A percentile compares a stretch with the other conserved stretches of the same genome.
Evolutionary conservation across 2,329 filamentous ascomycete genomes (phyloP).

Genomic region (Penicillium sp.): DNA sequence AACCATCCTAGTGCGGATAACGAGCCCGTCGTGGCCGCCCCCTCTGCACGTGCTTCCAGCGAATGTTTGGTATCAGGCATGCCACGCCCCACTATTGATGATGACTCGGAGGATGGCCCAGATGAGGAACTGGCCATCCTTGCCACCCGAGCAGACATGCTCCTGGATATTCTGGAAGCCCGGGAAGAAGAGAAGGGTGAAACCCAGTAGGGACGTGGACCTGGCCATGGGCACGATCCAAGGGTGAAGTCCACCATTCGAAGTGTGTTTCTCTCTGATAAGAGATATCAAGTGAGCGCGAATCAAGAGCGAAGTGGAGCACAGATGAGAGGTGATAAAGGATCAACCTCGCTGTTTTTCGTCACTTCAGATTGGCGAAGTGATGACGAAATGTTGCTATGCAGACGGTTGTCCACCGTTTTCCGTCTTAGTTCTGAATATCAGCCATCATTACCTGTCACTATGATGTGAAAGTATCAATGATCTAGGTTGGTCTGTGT

Average conservation of each 20-base stretch:
- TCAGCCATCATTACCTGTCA: background rate
- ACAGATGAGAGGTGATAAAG: background rate
- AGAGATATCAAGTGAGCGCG: background rate
- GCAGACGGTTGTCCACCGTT: background rate
- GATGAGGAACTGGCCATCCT: too few species aligned
- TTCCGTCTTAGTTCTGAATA: background rate
- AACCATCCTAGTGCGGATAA: background rate
- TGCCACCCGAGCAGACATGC: too few species aligned
- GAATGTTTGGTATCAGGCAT: too few species aligned
- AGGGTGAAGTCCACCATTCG: background rate
- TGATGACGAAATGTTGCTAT: background rate
- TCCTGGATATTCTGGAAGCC: too few species aligned
- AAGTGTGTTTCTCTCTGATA: slow-evolving; percentile 2
- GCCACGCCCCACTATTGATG: too few species aligned
- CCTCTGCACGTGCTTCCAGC: background rate
- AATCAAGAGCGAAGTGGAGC: slow-evolving; percentile 16
- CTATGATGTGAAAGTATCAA: background rate
- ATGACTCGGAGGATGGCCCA: too few species aligned
- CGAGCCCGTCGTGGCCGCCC: background rate
- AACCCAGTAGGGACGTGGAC: background rate
- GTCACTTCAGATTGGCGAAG: background rate
- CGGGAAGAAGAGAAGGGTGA: background rate
- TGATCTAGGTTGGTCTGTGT: background rate
- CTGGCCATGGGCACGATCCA: background rate
- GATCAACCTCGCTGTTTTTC: background rate